Evolutionary conservation across 2,329 filamentous ascomycete genomes (phyloP), one percentile per base, ranked within the genome.

Genomic region (Talaromyces rugulosus): DNA sequence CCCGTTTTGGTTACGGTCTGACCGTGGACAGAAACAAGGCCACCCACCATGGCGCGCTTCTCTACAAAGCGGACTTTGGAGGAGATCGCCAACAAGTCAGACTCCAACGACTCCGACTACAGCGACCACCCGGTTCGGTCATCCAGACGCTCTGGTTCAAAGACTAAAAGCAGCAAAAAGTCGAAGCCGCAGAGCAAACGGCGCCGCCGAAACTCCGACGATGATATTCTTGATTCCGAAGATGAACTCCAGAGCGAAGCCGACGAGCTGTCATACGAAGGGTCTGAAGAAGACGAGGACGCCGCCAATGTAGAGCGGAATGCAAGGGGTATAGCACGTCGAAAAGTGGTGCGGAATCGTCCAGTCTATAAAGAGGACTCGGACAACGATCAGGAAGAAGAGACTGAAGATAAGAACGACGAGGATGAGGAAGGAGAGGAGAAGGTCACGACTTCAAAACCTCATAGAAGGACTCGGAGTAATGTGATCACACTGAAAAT

Each of bases 321-420:
- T 67, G 82, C 83, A 18, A 82, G 83, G 56, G 86, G 86, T 40
- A 78, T 84, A 55, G 79, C 81, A 52, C 80, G 83, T 66, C 81
- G 86, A 65, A 78, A 78, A 62, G 83, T 80, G n/a, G 81, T 83
- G 11, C 82, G 82, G 68, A 83, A 85, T 66, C 72, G 74, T 28
- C 78, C 82, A 52, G 80, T 78, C 34, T 87, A 88, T 78, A 80
- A 85, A 65, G 85, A 87, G 70, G 80, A 81, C 30, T 78, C 81
- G 36, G 71, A 70, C 44, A 69, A 73, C 8, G 80, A 79, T 65
- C 73, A 74, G 60, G 74, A 78, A 60, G 85, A 87, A 69, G 80
- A 72, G 65, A 73, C 74, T 61, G 74, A 78, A 61, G 62, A 67
- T 8, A 64, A 71, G 31, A 28, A 31, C 11, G 53, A 56, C 1